Percentiles rank a stretch among this genome's conserved stretches.
These are phyloP conservation scores for Scedosporium dehoogii DNA, from an alignment of 2,329 filamentous ascomycete species.

Conservation along the genomic window DNA sequence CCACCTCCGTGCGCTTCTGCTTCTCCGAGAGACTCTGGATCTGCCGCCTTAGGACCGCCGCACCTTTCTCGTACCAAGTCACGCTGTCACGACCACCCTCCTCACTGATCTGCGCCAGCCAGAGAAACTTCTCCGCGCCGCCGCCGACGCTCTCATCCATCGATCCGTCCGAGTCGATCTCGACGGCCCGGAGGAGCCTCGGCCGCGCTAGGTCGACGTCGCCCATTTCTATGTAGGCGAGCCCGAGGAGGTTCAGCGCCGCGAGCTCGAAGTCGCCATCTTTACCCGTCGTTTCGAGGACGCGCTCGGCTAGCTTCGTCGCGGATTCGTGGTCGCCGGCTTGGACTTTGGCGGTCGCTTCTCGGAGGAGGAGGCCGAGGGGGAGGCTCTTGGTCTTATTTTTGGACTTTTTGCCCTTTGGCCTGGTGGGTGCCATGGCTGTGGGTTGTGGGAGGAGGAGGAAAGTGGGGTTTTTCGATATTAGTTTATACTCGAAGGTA, in stretches of 20 bases:
- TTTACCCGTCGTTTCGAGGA: conserved; percentile 31
- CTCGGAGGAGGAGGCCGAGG: conserved; percentile 21
- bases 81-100: conserved; percentile 58
- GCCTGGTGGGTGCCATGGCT: conserved; percentile 31
- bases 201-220: conserved; percentile 65
- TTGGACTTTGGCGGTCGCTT: conserved; percentile 31
- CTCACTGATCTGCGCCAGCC: conserved; percentile 81
- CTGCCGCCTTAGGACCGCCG: conserved; percentile 59
- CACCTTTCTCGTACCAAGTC: conserved; percentile 60
- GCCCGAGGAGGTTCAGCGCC: conserved; percentile 66
- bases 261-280: conserved; percentile 46
- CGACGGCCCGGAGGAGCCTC: conserved; percentile 63
- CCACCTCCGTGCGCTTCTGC: conserved; percentile 26
- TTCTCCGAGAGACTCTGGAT: conserved; percentile 49
- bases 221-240: conserved; percentile 74
- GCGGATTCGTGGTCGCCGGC: conserved; percentile 32
- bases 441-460: not conserved
- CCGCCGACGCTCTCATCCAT: conserved; percentile 63
- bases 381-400: conserved; percentile 18
- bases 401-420: conserved; percentile 25
- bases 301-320: conserved; percentile 28
- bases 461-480: not conserved
- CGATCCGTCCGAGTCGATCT: conserved; percentile 65
- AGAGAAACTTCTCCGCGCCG: conserved; percentile 88
- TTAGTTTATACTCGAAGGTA: not conserved